Base-by-base conservation (phyloP, 2,329 filamentous ascomycete genomes). In the Exophiala sp. region DNA sequence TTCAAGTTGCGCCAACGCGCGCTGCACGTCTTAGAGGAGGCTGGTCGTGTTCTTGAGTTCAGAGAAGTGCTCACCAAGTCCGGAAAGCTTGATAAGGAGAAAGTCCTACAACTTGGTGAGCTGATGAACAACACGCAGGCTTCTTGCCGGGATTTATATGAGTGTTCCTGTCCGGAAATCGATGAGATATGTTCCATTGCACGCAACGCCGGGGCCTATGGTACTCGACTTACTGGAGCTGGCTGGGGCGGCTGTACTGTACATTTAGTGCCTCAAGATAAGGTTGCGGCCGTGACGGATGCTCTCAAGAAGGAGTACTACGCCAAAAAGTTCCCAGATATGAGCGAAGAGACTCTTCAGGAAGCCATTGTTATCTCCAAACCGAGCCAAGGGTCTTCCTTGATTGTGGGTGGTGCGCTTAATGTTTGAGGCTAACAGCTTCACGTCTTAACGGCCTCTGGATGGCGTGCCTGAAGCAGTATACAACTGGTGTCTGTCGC, bases 211-310 rank as follows among this genome's bases (percentile, higher is more conserved):
- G 94, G 94, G 2, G 84, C 88, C 14, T 91, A 90, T 68, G 94
- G 92, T 24, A 91, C 88, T 47, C 57, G 62, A 34, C 53, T 64
- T 16, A 64, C 62, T 16, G 94, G 94, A 36, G 94, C 94, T 0
- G 94, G 94, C 2, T 99, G 94, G 94, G 94, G 94, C 58, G 94
- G 94, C 2, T 97, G 94, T 74, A 94, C 84, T 57, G 92, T 99
- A 54, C 94, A 99, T 74, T 80, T 99, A 53, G 87, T 97, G 48
- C 88, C 92, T 0, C 88, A 84, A 54, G 82, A 90, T 65, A 92
- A 87, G 71, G 87, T 96, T 0, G 84, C 86, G 4, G 82, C 76
- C 21, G 88, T 99, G 18, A 89, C 82, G 69, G 78, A 82, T 65
- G 89, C 89, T 4, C 84, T 94, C 80, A 83, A 88, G 65, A 80